A percentile compares a stretch with the other conserved stretches of the same genome.
phyloP scores from a whole-genome alignment of 257 asterid species.

The Datura wrightii region DNA sequence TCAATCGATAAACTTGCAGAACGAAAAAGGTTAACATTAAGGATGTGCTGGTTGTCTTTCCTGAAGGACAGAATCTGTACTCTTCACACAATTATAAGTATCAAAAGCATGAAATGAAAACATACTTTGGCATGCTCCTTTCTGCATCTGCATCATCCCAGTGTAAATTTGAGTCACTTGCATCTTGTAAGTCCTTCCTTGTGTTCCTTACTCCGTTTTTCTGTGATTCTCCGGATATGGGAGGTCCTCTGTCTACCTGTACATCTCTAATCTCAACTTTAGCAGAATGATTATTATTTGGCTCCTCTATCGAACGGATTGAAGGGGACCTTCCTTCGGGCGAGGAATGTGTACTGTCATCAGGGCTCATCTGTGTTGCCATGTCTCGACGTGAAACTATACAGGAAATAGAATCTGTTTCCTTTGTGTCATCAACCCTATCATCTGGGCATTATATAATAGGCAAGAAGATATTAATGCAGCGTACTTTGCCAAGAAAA shows the following conservation, averaged over 20 bases:
- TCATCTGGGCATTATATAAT: slow-evolving; percentile 13
- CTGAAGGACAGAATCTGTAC: neutral
- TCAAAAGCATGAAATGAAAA: neutral
- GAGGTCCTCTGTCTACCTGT: slow-evolving; percentile 37
- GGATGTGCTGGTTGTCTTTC: neutral
- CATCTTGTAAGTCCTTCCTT: slow-evolving; percentile 19
- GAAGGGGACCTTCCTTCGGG: slow-evolving; percentile 57
- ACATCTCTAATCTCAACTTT: slow-evolving; percentile 52
- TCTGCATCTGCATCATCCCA: slow-evolving; percentile 33
- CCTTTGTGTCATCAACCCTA: neutral
- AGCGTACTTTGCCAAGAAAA: neutral
- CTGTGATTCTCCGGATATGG: slow-evolving; percentile 21
- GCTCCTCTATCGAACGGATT: slow-evolving; percentile 39
- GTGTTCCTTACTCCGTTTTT: slow-evolving; percentile 23
- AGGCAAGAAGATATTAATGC: neutral
- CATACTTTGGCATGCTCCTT: slow-evolving; percentile 35
- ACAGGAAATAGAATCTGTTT: slow-evolving; percentile 11
- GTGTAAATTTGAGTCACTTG: neutral
- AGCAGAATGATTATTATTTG: slow-evolving; percentile 33
- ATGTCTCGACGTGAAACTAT: slow-evolving; percentile 68
- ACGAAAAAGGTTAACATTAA: neutral
- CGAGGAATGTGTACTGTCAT: slow-evolving; percentile 66
- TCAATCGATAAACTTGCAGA: neutral
- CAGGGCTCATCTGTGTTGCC: slow-evolving; percentile 97
- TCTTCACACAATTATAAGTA: neutral